phyloP scores from a whole-genome alignment of 1,284 basidiomycete species.

The Omphalotus olearius region DNA sequence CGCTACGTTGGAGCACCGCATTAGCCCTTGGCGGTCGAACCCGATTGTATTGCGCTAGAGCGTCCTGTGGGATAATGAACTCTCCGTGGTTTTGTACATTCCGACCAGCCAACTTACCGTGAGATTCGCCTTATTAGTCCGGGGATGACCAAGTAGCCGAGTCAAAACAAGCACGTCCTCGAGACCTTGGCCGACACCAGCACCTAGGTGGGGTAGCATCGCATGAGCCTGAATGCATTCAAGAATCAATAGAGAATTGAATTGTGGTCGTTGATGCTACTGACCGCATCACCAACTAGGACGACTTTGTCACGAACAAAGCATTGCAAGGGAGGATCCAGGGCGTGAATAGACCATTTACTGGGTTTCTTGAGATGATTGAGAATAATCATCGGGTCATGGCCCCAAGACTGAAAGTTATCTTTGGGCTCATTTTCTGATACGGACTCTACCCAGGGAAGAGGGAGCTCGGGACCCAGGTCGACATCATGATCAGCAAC shows the following conservation, averaged over 20 bases:
- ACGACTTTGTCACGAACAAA: constrained; percentile 46
- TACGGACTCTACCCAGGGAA: constrained; percentile 45
- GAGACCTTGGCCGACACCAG: constrained; percentile 60
- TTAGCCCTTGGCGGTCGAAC: constrained; percentile 43
- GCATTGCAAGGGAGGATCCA: constrained; percentile 43
- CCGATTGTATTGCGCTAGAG: constrained; percentile 40
- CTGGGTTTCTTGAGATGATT: constrained; percentile 43
- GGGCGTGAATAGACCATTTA: constrained; percentile 57
- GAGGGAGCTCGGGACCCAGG: constrained; percentile 32
- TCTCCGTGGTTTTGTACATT: no score
- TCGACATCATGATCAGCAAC: constrained; percentile 34
- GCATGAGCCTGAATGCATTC: constrained; percentile 42
- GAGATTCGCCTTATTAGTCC: constrained; percentile 39
- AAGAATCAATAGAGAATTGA: not conserved
- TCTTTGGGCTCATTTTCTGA: constrained; percentile 40
- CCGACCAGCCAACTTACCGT: constrained; percentile 30
- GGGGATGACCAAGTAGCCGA: constrained; percentile 42
- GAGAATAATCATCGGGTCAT: constrained; percentile 40
- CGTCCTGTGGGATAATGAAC: constrained; percentile 24
- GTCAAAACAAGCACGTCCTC: constrained; percentile 55
- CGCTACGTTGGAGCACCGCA: constrained; percentile 37
- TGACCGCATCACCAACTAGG: constrained; percentile 56
- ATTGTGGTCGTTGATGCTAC: constrained; percentile 15
- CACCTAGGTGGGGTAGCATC: constrained; percentile 56
- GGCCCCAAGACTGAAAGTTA: constrained; percentile 46